Base-by-base conservation (phyloP, 768 basidiomycete species). In the Phlebiopsis gigantea region DNA sequence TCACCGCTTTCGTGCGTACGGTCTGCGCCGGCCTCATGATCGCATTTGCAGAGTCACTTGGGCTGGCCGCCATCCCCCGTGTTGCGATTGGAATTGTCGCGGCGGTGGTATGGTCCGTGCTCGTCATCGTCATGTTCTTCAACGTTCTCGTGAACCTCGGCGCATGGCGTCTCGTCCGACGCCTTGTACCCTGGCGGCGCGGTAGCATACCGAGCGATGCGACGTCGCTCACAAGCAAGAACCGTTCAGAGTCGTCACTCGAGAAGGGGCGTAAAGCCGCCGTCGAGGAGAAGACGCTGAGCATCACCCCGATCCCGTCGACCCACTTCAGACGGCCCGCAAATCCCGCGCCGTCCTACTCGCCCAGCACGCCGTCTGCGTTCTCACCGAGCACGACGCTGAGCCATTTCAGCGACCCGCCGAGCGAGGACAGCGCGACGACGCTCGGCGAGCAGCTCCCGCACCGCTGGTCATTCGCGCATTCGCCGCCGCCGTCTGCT, bases 51-150 rank as follows among this genome's bases (percentile, higher is more conserved):
- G 78, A 89, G 60, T 73, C 70, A 8, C 66, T 93, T 24, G 69
- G 75, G 5, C 77, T 94, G 30, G 71, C 76, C 17, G 77, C 93
- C 41, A 96, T 96, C 62, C 85, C 89, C 1, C 82, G 93, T 19
- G 87, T 90, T 1, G 85, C 81, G 30, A 85, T 97, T 55, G 93
- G 92, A 21, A 78, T 89, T 56, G 79, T 92, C 59, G 77, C 83
- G 39, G 82, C 85, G 12, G 81, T 88, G 29, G 75, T 93, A 34
- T 87, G 83, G 67, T 86, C 87, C 14, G 71, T 90, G 39, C 79
- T 89, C 0, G 77, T 89, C 28, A 58, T 94, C 46, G 70, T 91
- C 55, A 76, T 90, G 64, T 79, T 89, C 66, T 61, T 86, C 65
- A 91, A 90, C 64, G 72, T 63, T 17, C 61, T 68, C 28, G 64